Evolutionary conservation across 768 basidiomycete genomes (phyloP).

Genomic region (Xanthoconium stramineum): DNA sequence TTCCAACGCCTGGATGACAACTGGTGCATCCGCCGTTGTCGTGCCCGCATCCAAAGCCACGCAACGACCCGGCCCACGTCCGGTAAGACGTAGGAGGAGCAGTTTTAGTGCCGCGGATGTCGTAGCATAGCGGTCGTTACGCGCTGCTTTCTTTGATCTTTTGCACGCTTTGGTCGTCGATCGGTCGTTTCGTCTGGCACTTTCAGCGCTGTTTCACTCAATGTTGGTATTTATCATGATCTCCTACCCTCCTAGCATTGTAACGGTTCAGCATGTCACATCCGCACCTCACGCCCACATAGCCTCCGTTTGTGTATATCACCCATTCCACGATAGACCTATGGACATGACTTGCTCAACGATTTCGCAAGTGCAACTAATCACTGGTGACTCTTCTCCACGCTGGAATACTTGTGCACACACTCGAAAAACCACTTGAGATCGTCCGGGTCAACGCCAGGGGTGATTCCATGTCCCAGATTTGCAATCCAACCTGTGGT

Average conservation of each 20-base stretch:
- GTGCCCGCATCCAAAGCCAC: constrained; percentile 64
- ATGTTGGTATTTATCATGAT: constrained; percentile 30
- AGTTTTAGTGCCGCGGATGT: constrained; percentile 88
- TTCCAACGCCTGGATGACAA: constrained; percentile 74
- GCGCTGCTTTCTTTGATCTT: constrained; percentile 14
- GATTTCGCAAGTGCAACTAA: background rate
- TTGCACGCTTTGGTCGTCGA: background rate
- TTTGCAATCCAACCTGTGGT: constrained; percentile 91
- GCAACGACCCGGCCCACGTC: constrained; percentile 71
- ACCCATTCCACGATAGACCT: constrained; percentile 9
- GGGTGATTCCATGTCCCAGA: constrained; percentile 96
- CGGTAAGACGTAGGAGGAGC: constrained; percentile 71
- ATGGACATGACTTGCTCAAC: constrained; percentile 4
- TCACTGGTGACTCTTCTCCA: background rate
- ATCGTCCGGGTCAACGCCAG: constrained; percentile 92
- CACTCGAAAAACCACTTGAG: constrained; percentile 89
- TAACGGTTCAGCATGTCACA: constrained; percentile 28
- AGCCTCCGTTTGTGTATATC: constrained; percentile 22
- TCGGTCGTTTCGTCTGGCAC: constrained; percentile 6
- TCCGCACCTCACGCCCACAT: constrained; percentile 10
- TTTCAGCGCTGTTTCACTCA: constrained; percentile 1
- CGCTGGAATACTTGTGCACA: constrained; percentile 73
- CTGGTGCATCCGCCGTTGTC: constrained; percentile 64
- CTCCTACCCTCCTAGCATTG: constrained; percentile 22
- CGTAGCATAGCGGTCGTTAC: constrained; percentile 51